Evolutionary conservation across 352 stramenopile genomes (phyloP).

Genomic region (Pythium periplocum): DNA sequence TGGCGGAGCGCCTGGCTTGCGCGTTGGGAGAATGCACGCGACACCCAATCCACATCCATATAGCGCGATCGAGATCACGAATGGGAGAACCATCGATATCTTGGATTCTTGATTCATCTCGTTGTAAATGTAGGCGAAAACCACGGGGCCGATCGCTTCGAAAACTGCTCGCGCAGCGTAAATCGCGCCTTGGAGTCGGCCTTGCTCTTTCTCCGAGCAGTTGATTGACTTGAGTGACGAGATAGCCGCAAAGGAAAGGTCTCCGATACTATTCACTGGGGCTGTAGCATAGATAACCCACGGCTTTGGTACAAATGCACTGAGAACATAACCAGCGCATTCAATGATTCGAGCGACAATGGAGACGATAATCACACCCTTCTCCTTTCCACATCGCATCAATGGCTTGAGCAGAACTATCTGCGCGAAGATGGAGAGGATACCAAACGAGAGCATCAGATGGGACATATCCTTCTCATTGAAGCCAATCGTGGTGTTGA

Average conservation of each 20-base stretch:
- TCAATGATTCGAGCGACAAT: constrained; percentile 36
- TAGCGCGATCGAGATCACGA: constrained; percentile 40
- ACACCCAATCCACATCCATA: constrained; percentile 47
- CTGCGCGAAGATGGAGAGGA: constrained; percentile 55
- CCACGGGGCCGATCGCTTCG: constrained; percentile 46
- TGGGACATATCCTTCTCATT: constrained; percentile 56
- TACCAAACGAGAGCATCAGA: constrained; percentile 52
- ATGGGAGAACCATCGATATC: constrained; percentile 52
- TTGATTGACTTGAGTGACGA: constrained; percentile 63
- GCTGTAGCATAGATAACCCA: constrained; percentile 51
- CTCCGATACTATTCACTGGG: constrained; percentile 38
- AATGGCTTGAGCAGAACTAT: constrained; percentile 54
- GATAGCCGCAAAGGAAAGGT: constrained; percentile 67
- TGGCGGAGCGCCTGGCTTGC: constrained; percentile 14
- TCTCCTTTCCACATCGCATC: constrained; percentile 50
- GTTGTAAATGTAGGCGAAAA: constrained; percentile 54
- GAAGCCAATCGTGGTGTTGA: constrained; percentile 73
- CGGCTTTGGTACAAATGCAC: constrained; percentile 48
- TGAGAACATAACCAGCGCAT: constrained; percentile 30
- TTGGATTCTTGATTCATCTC: constrained; percentile 36
- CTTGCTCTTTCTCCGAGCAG: constrained; percentile 67
- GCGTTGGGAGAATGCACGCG: constrained; percentile 34
- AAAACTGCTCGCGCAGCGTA: constrained; percentile 62
- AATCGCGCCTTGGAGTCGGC: constrained; percentile 65
- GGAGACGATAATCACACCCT: constrained; percentile 60